Evolutionary conservation across 2,329 filamentous ascomycete genomes (phyloP), one percentile per base, ranked within the genome.

Genomic region (Talaromyces sp.): DNA sequence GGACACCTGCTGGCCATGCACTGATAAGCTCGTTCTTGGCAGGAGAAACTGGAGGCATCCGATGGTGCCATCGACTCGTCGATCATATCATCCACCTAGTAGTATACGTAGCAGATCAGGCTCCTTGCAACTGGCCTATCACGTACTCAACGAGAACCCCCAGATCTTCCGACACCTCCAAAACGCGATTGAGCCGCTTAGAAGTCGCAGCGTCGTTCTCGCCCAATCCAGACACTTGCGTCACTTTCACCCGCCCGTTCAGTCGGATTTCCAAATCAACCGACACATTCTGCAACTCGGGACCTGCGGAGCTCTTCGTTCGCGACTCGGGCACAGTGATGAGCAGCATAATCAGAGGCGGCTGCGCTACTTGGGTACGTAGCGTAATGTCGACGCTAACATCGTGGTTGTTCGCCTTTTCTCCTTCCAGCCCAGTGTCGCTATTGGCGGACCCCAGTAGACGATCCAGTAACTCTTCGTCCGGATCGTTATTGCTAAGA

Each of bases 401-500:
- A 54, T 71, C 66, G 10, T 30, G 18, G 34, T 30, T 28, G 34
- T 56, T 51, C 12, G 12, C 27, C 23, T 23, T 23, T 23, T 23
- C 23, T 23, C 23, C 23, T 18, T 8, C 27, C 18, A 62, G 42
- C 1, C 56, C 47, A 31, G 55, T 40, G 16, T 44, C 56, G 6
- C 52, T 42, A 47, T 57, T 54, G 34, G 31, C 40, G 2, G 66
- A 65, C 31, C 31, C 42, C 28, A 79, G 78, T 18, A 94, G 80
- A 12, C 79, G 81, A 23, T 81, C 76, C 62, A 87, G 83, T 69
- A 90, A 88, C 0, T 79, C 78, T 16, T 76, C 69, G 23, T 72
- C 73, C 4, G 72, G 68, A 44, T 77, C 72, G 30, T 74, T 69
- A 59, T 84, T 77, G 65, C 83, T 78, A 42, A 76, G 58, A 1